Conservation (phyloP, 352 stramenopile genomes). For the Globisporangium acanthophoron region DNA sequence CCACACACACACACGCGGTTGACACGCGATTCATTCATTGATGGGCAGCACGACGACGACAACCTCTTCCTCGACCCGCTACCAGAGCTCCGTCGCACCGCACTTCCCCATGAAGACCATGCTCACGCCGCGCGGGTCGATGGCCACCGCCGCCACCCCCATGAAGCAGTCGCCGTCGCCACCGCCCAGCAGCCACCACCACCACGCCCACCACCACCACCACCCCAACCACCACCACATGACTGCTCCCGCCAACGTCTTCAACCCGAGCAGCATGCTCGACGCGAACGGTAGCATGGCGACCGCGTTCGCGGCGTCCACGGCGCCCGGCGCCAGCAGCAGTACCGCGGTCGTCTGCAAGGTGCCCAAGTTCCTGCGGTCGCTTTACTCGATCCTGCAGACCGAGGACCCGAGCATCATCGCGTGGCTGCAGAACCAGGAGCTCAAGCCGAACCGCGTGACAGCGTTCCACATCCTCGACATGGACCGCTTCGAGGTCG, state of each 20-base stretch:
- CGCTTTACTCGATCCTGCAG: slow-evolving; percentile 75
- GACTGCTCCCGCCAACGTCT: neutral
- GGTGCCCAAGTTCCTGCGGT: slow-evolving; percentile 79
- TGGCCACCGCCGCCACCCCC: neutral
- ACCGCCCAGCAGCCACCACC: neutral
- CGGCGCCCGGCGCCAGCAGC: slow-evolving; percentile 6
- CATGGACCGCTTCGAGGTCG: slow-evolving; percentile 74
- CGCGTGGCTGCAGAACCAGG: slow-evolving; percentile 64
- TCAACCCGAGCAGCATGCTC: slow-evolving; percentile 1
- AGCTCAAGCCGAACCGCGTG: slow-evolving; percentile 53
- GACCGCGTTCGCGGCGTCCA: slow-evolving; percentile 11
- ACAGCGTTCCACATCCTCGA: slow-evolving; percentile 80
- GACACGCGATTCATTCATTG: neutral
- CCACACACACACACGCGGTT: neutral
- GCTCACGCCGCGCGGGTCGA: slow-evolving; percentile 7
- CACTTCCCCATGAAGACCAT: slow-evolving; percentile 20
- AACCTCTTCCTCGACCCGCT: slow-evolving; percentile 2
- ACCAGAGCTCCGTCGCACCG: slow-evolving; percentile 14
- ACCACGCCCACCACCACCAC: neutral
- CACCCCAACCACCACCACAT: neutral
- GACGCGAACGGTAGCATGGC: slow-evolving; percentile 14
- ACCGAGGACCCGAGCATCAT: slow-evolving; percentile 67
- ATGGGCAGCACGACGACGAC: neutral
- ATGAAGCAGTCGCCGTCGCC: neutral
- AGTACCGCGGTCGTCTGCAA: slow-evolving; percentile 30